phyloP scores from a whole-genome alignment of 2,329 filamentous ascomycete genomes.

The Aureobasidium melanogenum region DNA sequence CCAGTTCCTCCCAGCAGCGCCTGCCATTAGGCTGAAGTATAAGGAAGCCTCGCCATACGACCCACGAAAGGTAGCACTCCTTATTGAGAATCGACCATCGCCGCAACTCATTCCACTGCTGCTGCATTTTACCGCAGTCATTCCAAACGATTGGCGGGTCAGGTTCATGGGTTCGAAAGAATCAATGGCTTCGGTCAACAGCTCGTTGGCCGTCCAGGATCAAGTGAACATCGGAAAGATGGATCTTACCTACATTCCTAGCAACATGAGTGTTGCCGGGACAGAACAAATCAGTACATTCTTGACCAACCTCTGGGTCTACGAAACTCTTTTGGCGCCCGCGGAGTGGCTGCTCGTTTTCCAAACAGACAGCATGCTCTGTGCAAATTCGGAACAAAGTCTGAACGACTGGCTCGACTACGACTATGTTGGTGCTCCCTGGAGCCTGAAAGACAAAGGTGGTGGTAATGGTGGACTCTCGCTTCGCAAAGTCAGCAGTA shows the following conservation, averaged over 20 bases:
- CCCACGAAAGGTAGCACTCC: not conserved
- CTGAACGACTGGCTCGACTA: slow-evolving; percentile 6
- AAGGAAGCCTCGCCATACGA: not conserved
- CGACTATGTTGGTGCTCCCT: not conserved
- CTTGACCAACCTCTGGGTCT: not conserved
- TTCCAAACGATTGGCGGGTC: not conserved
- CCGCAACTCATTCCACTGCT: slow-evolving; percentile 1
- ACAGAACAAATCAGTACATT: not conserved
- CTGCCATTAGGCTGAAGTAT: not conserved
- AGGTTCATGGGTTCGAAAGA: not conserved
- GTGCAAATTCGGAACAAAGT: not conserved
- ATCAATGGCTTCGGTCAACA: not conserved
- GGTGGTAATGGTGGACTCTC: not conserved
- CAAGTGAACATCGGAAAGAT: not conserved
- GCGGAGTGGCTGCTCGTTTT: slow-evolving; percentile 2
- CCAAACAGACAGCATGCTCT: slow-evolving; percentile 1
- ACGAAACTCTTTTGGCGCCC: not conserved
- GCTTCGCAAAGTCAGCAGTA: not conserved
- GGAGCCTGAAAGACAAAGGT: not conserved
- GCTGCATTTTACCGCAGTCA: not conserved
- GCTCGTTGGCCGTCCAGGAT: not conserved
- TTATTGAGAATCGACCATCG: not conserved
- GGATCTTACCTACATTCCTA: not conserved
- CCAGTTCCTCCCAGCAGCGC: not conserved
- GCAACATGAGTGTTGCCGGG: not conserved